Percentiles rank a stretch among this genome's conserved stretches.
Evolutionary conservation across 805 yeast genomes (phyloP).

Genomic region (Zygoascus bituminiphila): DNA sequence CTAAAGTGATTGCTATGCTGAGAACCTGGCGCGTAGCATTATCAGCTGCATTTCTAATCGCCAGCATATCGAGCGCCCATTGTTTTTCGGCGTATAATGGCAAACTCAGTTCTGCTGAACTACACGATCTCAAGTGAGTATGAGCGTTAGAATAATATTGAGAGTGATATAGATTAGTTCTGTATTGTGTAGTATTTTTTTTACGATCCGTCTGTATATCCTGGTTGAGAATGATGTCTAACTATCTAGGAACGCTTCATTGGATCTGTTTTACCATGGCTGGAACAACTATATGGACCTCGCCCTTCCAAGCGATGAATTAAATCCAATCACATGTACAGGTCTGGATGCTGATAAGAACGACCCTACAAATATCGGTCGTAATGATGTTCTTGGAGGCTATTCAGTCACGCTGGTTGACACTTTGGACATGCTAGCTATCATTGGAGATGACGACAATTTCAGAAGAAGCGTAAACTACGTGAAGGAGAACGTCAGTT

Average conservation of each 20-base stretch:
- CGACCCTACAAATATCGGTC: constrained; percentile 44
- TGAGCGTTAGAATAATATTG: no score
- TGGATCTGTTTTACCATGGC: constrained; percentile 58
- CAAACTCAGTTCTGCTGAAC: neutral
- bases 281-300: constrained; percentile 58
- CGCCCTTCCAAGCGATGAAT: constrained; percentile 76
- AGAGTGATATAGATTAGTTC: no score
- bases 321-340: constrained; percentile 62
- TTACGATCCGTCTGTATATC: no score
- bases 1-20: neutral
- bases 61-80: neutral
- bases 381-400: constrained; percentile 83
- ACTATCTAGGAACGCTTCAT: constrained; percentile 36
- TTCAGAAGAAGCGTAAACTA: constrained; percentile 41
- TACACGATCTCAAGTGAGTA: neutral
- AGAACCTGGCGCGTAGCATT: neutral
- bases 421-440: constrained; percentile 67
- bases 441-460: constrained; percentile 54
- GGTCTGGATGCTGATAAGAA: constrained; percentile 58
- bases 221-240: no score
- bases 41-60: neutral
- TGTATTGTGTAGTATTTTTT: no score
- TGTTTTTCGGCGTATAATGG: neutral
- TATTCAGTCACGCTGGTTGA: constrained; percentile 73
- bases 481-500: constrained; percentile 36